Conservation (phyloP, 306 rosid genomes). For the Trifolium fragiferum region DNA sequence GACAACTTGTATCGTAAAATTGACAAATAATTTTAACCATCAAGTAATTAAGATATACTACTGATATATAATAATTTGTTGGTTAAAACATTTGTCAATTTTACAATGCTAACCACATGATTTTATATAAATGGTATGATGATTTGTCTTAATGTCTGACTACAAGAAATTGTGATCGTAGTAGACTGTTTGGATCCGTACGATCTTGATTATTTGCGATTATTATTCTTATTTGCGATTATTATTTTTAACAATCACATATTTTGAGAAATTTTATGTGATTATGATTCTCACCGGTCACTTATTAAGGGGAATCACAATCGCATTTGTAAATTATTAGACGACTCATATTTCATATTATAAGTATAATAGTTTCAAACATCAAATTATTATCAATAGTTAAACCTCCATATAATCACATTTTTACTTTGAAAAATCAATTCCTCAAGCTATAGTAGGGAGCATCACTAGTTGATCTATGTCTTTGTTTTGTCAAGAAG, state of each 20-base stretch:
- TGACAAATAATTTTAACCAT: neutral
- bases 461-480: slow-evolving; percentile 37
- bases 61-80: neutral
- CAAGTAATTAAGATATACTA: no score
- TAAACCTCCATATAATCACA: neutral
- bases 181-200: neutral
- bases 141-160: neutral
- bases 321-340: neutral
- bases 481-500: slow-evolving; percentile 40
- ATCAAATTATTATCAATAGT: neutral
- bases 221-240: neutral
- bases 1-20: neutral
- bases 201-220: neutral
- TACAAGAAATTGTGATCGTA: neutral
- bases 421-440: neutral
- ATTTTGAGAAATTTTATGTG: neutral
- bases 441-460: neutral
- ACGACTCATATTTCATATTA: neutral
- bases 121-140: neutral
- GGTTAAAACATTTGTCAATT: neutral
- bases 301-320: neutral
- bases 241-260: neutral
- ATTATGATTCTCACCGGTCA: neutral
- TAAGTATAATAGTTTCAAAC: neutral
- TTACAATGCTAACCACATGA: neutral